Percentiles rank a stretch among this genome's conserved stretches.
Conservation (phyloP, 1,139 yeast genomes). For the Sugiyamaella castrensis region DNA sequence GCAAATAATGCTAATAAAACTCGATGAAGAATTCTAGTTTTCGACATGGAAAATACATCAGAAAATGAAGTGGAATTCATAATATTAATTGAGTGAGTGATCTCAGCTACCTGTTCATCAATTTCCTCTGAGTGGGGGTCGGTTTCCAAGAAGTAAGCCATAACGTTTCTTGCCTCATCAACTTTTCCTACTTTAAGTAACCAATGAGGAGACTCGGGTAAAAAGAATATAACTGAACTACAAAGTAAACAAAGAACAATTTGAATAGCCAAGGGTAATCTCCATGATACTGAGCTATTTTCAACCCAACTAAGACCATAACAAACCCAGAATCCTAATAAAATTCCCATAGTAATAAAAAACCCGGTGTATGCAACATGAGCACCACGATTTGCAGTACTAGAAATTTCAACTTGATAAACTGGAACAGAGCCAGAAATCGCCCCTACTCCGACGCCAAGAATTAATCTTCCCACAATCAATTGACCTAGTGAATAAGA, state of each 20-base stretch:
- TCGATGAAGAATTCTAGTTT: slow-evolving; percentile 48
- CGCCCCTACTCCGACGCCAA: slow-evolving; percentile 79
- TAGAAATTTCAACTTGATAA: slow-evolving; percentile 62
- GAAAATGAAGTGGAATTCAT: slow-evolving; percentile 19
- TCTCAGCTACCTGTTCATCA: slow-evolving; percentile 28
- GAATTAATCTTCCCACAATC: slow-evolving; percentile 67
- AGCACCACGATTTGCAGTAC: slow-evolving; percentile 66
- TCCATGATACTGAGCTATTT: slow-evolving; percentile 48
- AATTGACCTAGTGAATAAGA: slow-evolving; percentile 65
- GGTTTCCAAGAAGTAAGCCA: slow-evolving; percentile 37
- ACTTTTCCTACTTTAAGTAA: slow-evolving; percentile 40
- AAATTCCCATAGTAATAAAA: slow-evolving; percentile 66
- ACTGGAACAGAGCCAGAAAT: slow-evolving; percentile 71
- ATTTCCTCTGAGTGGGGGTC: slow-evolving; percentile 39
- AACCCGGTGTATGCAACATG: slow-evolving; percentile 69
- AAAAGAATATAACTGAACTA: slow-evolving; percentile 20
- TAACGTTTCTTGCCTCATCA: slow-evolving; percentile 48
- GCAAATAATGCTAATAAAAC: slow-evolving; percentile 47
- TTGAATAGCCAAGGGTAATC: slow-evolving; percentile 43
- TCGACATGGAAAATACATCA: slow-evolving; percentile 37
- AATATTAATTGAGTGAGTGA: slow-evolving; percentile 24
- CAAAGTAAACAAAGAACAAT: slow-evolving; percentile 21
- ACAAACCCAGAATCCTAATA: slow-evolving; percentile 70
- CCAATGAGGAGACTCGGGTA: slow-evolving; percentile 53
- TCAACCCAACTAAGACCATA: slow-evolving; percentile 44